phyloP scores from a whole-genome alignment of 2,329 filamentous ascomycete species.

The Peltaster fructicola region DNA sequence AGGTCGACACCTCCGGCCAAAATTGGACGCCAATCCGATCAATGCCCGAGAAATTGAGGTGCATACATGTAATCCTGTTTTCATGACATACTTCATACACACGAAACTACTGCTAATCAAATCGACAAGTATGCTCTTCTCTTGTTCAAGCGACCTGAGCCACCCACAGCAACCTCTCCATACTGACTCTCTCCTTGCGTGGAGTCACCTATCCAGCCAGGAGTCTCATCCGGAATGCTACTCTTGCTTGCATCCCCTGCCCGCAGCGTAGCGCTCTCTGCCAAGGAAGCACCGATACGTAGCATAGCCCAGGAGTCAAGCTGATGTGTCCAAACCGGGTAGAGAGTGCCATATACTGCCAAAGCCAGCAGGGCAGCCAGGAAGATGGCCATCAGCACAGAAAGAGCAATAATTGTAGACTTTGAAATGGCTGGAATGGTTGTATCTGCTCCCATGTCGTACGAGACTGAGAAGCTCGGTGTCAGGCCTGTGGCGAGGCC shows the following conservation, averaged over 20 bases:
- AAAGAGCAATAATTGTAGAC: neutral
- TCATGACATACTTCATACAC: no score
- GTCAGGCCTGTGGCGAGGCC: no score
- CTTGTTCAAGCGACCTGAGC: neutral
- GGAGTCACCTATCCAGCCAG: neutral
- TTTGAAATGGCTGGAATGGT: neutral
- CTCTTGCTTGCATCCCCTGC: neutral
- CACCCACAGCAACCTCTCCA: neutral
- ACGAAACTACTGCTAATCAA: no score
- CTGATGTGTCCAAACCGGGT: neutral
- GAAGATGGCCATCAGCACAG: neutral
- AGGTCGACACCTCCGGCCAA: no score
- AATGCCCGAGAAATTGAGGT: no score
- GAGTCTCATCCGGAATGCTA: neutral
- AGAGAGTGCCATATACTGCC: neutral
- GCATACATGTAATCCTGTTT: no score
- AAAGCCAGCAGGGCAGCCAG: neutral
- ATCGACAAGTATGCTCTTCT: no score
- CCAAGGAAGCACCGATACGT: neutral
- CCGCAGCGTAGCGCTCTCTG: neutral
- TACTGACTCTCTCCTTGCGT: neutral
- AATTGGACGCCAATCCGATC: no score
- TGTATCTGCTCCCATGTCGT: neutral
- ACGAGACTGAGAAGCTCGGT: neutral
- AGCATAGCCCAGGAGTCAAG: conserved; percentile 1